Evolutionary conservation across 139 green algal species (phyloP).

Genomic region (Choricystis sp.): DNA sequence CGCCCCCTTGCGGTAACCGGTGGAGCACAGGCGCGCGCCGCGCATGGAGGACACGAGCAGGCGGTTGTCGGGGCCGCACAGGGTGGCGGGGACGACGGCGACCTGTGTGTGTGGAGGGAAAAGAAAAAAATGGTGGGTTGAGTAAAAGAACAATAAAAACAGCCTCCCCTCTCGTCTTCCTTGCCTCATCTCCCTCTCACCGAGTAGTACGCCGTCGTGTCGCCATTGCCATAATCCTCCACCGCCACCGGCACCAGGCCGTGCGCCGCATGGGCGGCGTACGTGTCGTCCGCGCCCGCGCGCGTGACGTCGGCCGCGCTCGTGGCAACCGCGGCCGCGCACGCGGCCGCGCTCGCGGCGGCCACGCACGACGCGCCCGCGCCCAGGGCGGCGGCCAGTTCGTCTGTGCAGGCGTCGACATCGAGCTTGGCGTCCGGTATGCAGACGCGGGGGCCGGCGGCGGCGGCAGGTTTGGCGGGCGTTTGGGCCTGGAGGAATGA

Average conservation of each 20-base stretch:
- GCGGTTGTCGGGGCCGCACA: not conserved
- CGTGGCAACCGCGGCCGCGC: not conserved
- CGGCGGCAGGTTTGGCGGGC: no score
- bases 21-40: not conserved
- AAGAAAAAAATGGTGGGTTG: no score
- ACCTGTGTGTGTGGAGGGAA: no score
- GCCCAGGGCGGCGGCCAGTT: not conserved
- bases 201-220: not conserved
- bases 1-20: not conserved
- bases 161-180: no score
- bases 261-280: no score
- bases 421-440: no score
- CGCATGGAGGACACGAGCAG: not conserved
- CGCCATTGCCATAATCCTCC: not conserved
- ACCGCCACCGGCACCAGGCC: not conserved
- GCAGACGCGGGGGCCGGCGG: no score
- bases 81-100: not conserved
- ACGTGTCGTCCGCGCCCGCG: not conserved
- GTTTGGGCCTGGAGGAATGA: no score
- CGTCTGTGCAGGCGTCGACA: not conserved
- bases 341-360: not conserved
- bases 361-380: not conserved
- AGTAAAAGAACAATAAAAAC: no score
- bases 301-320: not conserved
- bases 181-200: no score